These are phyloP conservation scores for Pestalotiopsis sp. DNA, from an alignment of 2,329 filamentous ascomycete genomes.

Conservation along the genomic window DNA sequence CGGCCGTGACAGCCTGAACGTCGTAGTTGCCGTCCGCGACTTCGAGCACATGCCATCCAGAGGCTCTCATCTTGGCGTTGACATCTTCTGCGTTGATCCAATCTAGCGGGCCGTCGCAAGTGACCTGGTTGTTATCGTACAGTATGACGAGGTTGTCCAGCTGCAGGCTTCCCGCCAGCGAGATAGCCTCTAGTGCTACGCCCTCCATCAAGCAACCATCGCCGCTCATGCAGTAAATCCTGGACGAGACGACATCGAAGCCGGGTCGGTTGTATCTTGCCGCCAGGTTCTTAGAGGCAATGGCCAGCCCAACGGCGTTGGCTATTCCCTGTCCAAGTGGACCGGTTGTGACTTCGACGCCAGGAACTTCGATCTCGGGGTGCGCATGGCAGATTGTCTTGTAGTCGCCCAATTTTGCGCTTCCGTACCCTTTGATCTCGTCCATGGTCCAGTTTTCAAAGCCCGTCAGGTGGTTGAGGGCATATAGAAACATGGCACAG, in stretches of 20 bases:
- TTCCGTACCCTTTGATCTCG: constrained; percentile 49
- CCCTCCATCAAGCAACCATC: constrained; percentile 59
- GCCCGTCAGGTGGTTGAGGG: constrained; percentile 50
- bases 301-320: constrained; percentile 59
- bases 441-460: constrained; percentile 53
- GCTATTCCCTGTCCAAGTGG: constrained; percentile 58
- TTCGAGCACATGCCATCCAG: constrained; percentile 54
- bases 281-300: constrained; percentile 54
- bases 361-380: constrained; percentile 57
- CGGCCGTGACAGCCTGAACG: constrained; percentile 44
- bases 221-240: constrained; percentile 56
- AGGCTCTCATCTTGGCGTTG: constrained; percentile 55
- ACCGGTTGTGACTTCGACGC: constrained; percentile 59
- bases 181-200: constrained; percentile 55
- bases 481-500: constrained; percentile 52
- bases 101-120: constrained; percentile 54
- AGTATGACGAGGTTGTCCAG: constrained; percentile 55
- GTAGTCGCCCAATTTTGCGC: constrained; percentile 34
- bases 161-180: constrained; percentile 50
- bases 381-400: constrained; percentile 52
- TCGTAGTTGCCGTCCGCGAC: constrained; percentile 51
- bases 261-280: constrained; percentile 52
- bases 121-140: constrained; percentile 61
- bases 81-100: constrained; percentile 53
- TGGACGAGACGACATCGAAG: constrained; percentile 48